Evolutionary conservation across 495 filamentous ascomycete species (phyloP).

Genomic region (Corynascus novoguineensis): DNA sequence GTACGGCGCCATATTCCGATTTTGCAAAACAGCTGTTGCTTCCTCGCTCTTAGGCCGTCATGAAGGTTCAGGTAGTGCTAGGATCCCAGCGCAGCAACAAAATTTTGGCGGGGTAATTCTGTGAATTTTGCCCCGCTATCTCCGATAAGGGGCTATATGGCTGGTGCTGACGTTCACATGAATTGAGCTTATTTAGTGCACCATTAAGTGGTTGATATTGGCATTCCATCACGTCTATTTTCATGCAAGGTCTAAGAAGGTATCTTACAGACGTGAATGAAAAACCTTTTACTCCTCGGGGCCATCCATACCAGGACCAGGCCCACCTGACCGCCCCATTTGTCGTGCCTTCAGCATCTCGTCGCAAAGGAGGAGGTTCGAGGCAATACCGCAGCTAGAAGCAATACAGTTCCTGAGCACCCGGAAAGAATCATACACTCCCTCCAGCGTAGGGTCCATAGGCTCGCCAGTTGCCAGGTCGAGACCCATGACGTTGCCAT

Average conservation of each 20-base stretch:
- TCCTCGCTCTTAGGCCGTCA: neutral
- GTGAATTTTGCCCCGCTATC: slow-evolving; percentile 28
- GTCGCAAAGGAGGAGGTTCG: slow-evolving; percentile 91
- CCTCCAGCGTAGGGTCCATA: slow-evolving; percentile 91
- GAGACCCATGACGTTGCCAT: slow-evolving; percentile 82
- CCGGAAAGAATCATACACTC: slow-evolving; percentile 94
- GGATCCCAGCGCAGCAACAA: slow-evolving; percentile 4
- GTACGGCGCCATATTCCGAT: slow-evolving; percentile 69
- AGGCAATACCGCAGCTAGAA: slow-evolving; percentile 89
- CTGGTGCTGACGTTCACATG: neutral
- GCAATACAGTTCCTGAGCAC: slow-evolving; percentile 90
- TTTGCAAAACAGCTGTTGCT: neutral
- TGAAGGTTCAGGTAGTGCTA: slow-evolving; percentile 19
- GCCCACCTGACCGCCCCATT: slow-evolving; percentile 60
- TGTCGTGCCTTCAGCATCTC: slow-evolving; percentile 96
- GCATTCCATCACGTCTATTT: slow-evolving; percentile 12
- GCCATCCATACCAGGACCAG: slow-evolving; percentile 52
- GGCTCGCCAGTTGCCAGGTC: slow-evolving; percentile 80
- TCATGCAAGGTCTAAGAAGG: slow-evolving; percentile 23
- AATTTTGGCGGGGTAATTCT: slow-evolving; percentile 39
- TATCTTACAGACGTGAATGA: slow-evolving; percentile 28
- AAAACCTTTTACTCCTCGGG: slow-evolving; percentile 37
- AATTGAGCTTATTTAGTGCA: too few species aligned
- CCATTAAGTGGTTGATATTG: neutral
- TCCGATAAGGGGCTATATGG: neutral